Conservation (phyloP, 2,329 filamentous ascomycete genomes). For the Rosellinia necatrix region DNA sequence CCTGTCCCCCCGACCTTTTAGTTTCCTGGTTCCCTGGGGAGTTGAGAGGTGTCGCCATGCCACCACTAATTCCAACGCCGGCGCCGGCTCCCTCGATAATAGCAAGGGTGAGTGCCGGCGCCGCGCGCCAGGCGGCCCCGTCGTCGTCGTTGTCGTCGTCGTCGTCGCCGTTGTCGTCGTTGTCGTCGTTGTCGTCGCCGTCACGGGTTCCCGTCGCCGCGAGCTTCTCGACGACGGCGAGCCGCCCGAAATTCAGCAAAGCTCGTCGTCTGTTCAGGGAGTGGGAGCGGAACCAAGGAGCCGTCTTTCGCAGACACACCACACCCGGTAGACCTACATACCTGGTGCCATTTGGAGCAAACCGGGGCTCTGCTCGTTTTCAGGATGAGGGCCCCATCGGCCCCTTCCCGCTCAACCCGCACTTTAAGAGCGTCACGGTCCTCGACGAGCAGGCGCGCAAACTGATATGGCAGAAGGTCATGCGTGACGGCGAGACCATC, state of each 20-base stretch:
- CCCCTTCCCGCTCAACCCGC: constrained; percentile 78
- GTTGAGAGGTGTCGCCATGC: constrained; percentile 32
- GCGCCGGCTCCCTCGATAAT: constrained; percentile 20
- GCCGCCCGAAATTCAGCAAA: constrained; percentile 31
- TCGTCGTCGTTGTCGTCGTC: not conserved
- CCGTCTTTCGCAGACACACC: constrained; percentile 14
- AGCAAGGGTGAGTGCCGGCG: constrained; percentile 13
- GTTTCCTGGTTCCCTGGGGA: constrained; percentile 16
- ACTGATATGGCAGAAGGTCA: constrained; percentile 73
- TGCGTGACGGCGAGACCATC: constrained; percentile 67
- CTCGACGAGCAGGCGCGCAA: constrained; percentile 75
- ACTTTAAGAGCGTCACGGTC: constrained; percentile 73
- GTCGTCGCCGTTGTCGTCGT: not conserved
- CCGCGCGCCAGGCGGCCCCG: constrained; percentile 12
- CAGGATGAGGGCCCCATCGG: not conserved
- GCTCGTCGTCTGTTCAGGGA: constrained; percentile 31
- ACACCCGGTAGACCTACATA: constrained; percentile 35
- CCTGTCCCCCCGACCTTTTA: not conserved
- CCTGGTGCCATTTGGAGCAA: no score
- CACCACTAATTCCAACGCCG: constrained; percentile 33
- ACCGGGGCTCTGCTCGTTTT: no score
- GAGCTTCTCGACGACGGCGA: constrained; percentile 39
- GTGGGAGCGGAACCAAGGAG: constrained; percentile 30
- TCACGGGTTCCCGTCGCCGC: constrained; percentile 22
- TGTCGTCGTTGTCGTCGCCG: constrained; percentile 17